Evolutionary conservation across 331 rosid genomes (phyloP).

Genomic region (Acacia concinna): DNA sequence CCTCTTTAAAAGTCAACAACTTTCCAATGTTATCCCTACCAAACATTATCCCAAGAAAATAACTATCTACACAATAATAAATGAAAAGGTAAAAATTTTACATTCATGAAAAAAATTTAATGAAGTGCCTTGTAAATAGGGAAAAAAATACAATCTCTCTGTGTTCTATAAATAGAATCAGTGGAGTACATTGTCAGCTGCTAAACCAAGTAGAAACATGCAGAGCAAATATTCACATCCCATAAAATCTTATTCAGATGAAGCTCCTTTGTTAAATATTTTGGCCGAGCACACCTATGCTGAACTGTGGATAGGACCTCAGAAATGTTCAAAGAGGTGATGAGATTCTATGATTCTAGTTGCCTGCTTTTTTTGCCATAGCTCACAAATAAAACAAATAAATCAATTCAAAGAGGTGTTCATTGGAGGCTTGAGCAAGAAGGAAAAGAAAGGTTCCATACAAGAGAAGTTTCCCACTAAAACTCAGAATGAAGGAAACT

Average conservation of each 20-base stretch:
- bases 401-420: conserved; percentile 17
- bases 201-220: conserved; percentile 21
- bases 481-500: conserved; percentile 81
- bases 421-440: conserved; percentile 73
- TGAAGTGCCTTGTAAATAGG: no score
- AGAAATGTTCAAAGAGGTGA: conserved; percentile 4
- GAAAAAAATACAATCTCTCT: no score
- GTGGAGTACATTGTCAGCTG: conserved; percentile 4
- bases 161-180: no score
- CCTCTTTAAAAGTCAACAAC: no score
- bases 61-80: no score
- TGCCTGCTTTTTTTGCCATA: conserved; percentile 10
- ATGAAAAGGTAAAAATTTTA: no score
- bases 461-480: conserved; percentile 90
- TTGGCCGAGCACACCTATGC: conserved; percentile 71
- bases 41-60: no score
- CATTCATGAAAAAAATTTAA: no score
- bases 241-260: conserved; percentile 21
- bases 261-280: conserved; percentile 79
- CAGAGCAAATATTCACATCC: conserved; percentile 6
- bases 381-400: conserved; percentile 1
- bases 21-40: no score
- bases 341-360: neutral
- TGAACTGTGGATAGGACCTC: conserved; percentile 73
- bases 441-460: conserved; percentile 77